These are phyloP conservation scores for Vachellia collinsii DNA, from an alignment of 306 rosid species.

Conservation along the genomic window DNA sequence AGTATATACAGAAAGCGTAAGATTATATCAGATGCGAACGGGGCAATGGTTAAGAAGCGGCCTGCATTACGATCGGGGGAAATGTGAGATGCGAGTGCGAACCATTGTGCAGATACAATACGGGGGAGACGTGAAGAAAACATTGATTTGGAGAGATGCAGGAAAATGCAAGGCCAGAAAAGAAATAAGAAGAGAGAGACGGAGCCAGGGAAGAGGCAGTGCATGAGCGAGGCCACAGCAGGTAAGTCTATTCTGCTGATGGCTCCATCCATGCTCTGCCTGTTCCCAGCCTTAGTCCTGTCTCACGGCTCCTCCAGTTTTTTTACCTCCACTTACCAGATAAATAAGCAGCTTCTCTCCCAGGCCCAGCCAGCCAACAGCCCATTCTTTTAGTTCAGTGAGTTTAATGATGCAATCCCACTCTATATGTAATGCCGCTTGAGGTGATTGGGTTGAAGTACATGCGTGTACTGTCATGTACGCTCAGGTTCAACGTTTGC, in stretches of 20 bases:
- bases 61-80: background rate
- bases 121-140: background rate
- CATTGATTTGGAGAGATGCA: background rate
- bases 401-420: background rate
- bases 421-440: slow-evolving; percentile 30
- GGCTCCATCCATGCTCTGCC: slow-evolving; percentile 87
- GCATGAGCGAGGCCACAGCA: slow-evolving; percentile 83
- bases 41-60: background rate
- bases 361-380: background rate
- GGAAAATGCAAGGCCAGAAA: background rate
- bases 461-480: slow-evolving; percentile 40
- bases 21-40: background rate
- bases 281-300: slow-evolving; percentile 61
- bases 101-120: background rate
- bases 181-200: slow-evolving; percentile 24
- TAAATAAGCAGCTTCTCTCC: slow-evolving; percentile 15
- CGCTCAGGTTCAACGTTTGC: slow-evolving; percentile 15
- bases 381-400: background rate
- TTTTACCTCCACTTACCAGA: slow-evolving; percentile 12
- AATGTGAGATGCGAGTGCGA: background rate
- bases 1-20: background rate
- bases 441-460: slow-evolving; percentile 32
- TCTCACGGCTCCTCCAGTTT: slow-evolving; percentile 2
- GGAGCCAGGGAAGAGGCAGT: slow-evolving; percentile 99
- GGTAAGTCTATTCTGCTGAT: slow-evolving; percentile 42